Base-by-base conservation (phyloP, 2,329 filamentous ascomycete genomes). In the Plenodomus lindquistii region DNA sequence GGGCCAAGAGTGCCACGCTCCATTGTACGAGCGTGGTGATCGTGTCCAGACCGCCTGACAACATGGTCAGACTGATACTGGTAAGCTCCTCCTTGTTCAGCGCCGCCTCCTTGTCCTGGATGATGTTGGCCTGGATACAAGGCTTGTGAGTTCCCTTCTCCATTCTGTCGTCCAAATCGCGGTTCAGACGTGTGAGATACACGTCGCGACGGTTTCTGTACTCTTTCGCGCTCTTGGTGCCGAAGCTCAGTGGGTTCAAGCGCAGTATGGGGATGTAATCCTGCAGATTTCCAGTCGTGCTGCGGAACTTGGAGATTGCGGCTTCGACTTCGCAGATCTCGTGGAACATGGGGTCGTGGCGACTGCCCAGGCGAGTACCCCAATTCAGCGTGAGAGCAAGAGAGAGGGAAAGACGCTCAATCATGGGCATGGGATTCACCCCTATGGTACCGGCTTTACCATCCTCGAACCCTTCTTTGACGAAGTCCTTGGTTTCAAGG, bases 81-180 rank as follows among this genome's bases (percentile, higher is more conserved):
- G 79, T 85, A 29, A 87, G 75, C 55, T 88, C 85, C 41, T 81
- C 83, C 34, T 78, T 77, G 68, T 81, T 85, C 15, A 87, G 71
- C 52, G 81, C 83, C 0, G 83, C 80, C 31, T 87, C 84, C 55
- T 82, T 79, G 55, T 87, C 84, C 39, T 81, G 71, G 50, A 87
- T 85, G 24, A 87, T 79, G 52, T 86, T 87, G 3, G 83, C 84
- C 52, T 87, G 84, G 37, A 87, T 87, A 60, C 85, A 87, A 0
- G 84, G 83, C 55, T 80, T 79, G 61, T 86, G 78, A 0, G 75
- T 83, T 0, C 83, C 83, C 37, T 81, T 81, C 41, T 77, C 78
- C 73, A 87, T 86, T 1, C 82, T 75, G 18, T 82, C 77, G 47
- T 86, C 82, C 6, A 87, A 71, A 2, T 81, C 82, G 2, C 73